Evolutionary conservation across 2,329 filamentous ascomycete genomes (phyloP).

Genomic region (Podosphaera xanthii): DNA sequence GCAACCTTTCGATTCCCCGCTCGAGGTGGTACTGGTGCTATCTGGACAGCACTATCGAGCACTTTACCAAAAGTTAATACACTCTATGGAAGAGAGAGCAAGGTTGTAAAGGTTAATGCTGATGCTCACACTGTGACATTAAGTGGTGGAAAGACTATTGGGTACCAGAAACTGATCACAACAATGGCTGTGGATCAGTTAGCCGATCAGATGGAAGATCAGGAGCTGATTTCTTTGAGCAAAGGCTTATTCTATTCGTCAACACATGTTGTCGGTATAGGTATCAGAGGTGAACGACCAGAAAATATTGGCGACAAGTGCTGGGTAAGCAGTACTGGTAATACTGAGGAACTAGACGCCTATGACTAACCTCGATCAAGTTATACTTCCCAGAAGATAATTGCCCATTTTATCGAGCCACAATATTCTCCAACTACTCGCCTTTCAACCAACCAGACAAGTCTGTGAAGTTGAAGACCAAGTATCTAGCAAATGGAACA

Average conservation of each 20-base stretch:
- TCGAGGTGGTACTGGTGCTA: slow-evolving; percentile 84
- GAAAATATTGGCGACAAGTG: slow-evolving; percentile 98
- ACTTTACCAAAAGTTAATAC: slow-evolving; percentile 84
- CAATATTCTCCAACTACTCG: slow-evolving; percentile 99
- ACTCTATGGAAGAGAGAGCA: slow-evolving; percentile 64
- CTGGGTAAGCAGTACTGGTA: slow-evolving; percentile 40
- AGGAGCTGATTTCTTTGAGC: slow-evolving; percentile 59
- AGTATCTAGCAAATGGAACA: slow-evolving; percentile 67
- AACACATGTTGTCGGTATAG: slow-evolving; percentile 92
- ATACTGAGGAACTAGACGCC: background rate
- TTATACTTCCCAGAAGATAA: slow-evolving; percentile 98
- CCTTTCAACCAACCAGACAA: slow-evolving; percentile 86
- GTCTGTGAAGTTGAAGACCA: slow-evolving; percentile 64
- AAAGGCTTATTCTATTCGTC: slow-evolving; percentile 93
- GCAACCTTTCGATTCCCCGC: slow-evolving; percentile 97
- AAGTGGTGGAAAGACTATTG: slow-evolving; percentile 65
- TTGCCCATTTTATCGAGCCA: slow-evolving; percentile 97
- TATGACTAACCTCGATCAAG: slow-evolving; percentile 20
- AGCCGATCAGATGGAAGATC: slow-evolving; percentile 66
- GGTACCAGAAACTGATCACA: slow-evolving; percentile 79
- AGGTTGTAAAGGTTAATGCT: slow-evolving; percentile 71
- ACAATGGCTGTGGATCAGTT: slow-evolving; percentile 92
- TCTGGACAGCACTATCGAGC: slow-evolving; percentile 93
- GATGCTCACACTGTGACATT: slow-evolving; percentile 64
- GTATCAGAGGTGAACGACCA: slow-evolving; percentile 73